Conservation (phyloP, 148 eudicot species). For the Pharnaceum exiguum region DNA sequence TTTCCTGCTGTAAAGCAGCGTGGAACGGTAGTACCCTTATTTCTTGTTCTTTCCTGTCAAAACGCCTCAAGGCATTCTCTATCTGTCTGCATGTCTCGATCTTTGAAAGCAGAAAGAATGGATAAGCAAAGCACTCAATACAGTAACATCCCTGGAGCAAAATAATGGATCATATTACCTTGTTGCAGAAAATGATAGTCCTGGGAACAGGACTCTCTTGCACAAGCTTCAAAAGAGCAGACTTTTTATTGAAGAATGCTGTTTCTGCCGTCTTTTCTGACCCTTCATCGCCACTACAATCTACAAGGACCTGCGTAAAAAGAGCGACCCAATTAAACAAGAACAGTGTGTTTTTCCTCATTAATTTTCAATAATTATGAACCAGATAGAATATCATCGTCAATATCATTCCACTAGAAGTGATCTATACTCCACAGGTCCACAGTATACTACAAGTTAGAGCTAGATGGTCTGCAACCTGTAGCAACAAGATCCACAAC, state of each 20-base stretch:
- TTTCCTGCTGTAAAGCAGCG: constrained; percentile 81
- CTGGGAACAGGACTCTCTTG: constrained; percentile 59
- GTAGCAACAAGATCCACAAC: too few relatives aligned
- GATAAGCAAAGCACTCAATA: constrained; percentile 1
- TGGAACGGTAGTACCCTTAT: constrained; percentile 69
- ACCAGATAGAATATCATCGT: too few relatives aligned
- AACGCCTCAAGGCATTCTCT: constrained; percentile 77
- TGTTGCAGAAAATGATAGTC: constrained; percentile 94
- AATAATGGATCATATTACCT: constrained; percentile 35
- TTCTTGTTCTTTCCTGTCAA: constrained; percentile 62
- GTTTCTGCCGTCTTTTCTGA: constrained; percentile 79
- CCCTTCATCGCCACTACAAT: constrained; percentile 87
- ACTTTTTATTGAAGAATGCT: constrained; percentile 81
- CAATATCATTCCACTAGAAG: too few relatives aligned
- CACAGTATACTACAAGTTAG: too few relatives aligned
- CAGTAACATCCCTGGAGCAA: not conserved
- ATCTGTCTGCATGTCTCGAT: constrained; percentile 97
- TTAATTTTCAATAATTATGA: too few relatives aligned
- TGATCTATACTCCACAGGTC: too few relatives aligned
- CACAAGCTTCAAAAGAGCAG: constrained; percentile 75
- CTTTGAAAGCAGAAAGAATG: constrained; percentile 32
- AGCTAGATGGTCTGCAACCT: too few relatives aligned
- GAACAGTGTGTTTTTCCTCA: not conserved
- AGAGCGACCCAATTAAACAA: not conserved
- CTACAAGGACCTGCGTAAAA: constrained; percentile 63